These are phyloP conservation scores for Leishmania turanica DNA, from an alignment of 208 protist species.

Conservation along the genomic window DNA sequence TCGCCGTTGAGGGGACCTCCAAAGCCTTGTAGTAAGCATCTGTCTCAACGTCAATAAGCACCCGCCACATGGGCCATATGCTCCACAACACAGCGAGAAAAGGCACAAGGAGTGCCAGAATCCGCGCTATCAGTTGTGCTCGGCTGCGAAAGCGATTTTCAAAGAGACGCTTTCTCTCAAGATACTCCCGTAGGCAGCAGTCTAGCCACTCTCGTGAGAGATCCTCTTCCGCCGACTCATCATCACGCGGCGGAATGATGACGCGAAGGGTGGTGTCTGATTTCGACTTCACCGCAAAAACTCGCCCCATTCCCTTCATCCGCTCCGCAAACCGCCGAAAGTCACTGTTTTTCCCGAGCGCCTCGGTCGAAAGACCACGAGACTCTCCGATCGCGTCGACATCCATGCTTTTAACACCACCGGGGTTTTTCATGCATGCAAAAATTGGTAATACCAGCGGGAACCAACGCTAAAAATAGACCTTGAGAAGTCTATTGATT, in stretches of 20 bases:
- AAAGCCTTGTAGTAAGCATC: slow-evolving; percentile 63
- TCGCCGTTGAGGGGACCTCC: slow-evolving; percentile 43
- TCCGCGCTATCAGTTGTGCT: slow-evolving; percentile 23
- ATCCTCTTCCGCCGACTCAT: neutral
- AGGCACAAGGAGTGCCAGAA: slow-evolving; percentile 27
- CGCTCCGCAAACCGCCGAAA: slow-evolving; percentile 35
- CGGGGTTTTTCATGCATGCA: neutral
- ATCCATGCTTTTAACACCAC: slow-evolving; percentile 10
- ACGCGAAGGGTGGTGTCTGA: slow-evolving; percentile 5
- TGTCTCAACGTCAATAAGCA: slow-evolving; percentile 75
- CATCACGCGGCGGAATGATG: slow-evolving; percentile 8
- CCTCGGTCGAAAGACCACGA: slow-evolving; percentile 17
- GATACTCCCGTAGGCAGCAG: slow-evolving; percentile 72
- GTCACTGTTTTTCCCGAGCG: slow-evolving; percentile 30
- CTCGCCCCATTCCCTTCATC: slow-evolving; percentile 28
- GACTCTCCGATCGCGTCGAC: neutral
- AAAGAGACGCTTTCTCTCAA: slow-evolving; percentile 61
- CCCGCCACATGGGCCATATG: slow-evolving; percentile 79
- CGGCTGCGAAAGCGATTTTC: slow-evolving; percentile 28
- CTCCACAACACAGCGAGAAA: slow-evolving; percentile 38
- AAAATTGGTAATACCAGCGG: neutral
- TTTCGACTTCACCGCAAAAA: slow-evolving; percentile 30
- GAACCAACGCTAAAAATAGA: neutral
- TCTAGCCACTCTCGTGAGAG: slow-evolving; percentile 48
- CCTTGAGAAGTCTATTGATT: neutral